These are phyloP conservation scores for Trichoderma simmonsii DNA, from an alignment of 2,329 filamentous ascomycete species.

Conservation along the genomic window DNA sequence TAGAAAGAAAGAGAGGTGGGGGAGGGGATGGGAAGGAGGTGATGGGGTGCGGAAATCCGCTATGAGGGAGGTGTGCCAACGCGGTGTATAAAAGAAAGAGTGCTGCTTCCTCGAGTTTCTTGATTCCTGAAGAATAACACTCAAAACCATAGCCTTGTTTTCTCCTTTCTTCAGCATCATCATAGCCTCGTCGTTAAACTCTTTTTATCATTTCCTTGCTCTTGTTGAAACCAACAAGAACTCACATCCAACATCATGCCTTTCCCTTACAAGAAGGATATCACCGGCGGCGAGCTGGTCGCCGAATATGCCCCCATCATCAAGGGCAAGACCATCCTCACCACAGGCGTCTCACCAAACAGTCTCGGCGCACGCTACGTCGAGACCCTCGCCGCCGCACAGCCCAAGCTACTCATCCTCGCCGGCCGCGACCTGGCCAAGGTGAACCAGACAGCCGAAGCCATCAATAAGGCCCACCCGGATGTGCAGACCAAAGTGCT, in stretches of 20 bases:
- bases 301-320: slow-evolving; percentile 32
- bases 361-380: slow-evolving; percentile 40
- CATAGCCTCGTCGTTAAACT: neutral
- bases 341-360: slow-evolving; percentile 41
- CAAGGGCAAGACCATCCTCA: slow-evolving; percentile 38
- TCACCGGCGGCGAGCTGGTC: slow-evolving; percentile 26
- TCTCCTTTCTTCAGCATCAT: neutral
- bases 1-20: neutral
- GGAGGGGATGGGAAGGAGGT: neutral
- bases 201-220: neutral
- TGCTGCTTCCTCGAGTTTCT: neutral
- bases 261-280: neutral
- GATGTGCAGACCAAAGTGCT: slow-evolving; percentile 32
- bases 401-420: slow-evolving; percentile 43
- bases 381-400: slow-evolving; percentile 37
- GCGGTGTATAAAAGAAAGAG: neutral
- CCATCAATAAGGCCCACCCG: slow-evolving; percentile 33
- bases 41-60: neutral
- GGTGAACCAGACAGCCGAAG: slow-evolving; percentile 36
- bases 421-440: slow-evolving; percentile 44
- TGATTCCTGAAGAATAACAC: neutral
- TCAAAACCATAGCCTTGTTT: neutral
- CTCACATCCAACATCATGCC: slow-evolving; percentile 6
- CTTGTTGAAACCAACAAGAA: neutral
- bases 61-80: neutral